Conservation (phyloP, 768 basidiomycete species). For the Tulasnella sp. region DNA sequence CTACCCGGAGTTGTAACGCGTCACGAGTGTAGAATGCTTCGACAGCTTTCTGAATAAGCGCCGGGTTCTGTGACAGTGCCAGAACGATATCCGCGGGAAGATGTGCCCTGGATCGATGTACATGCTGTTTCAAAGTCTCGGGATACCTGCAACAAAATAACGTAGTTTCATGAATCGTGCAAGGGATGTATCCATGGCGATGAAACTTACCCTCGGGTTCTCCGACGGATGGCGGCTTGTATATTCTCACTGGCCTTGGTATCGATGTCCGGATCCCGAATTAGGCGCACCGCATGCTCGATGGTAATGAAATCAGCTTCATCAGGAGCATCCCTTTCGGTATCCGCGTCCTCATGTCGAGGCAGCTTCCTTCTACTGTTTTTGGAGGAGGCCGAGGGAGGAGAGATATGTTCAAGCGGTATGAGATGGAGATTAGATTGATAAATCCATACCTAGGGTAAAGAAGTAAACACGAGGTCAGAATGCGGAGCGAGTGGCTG, state of each 20-base stretch:
- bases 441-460: constrained; percentile 85
- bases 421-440: constrained; percentile 82
- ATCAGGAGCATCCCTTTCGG: constrained; percentile 52
- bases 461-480: constrained; percentile 36
- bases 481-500: background rate
- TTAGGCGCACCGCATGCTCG: constrained; percentile 64
- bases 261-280: constrained; percentile 56
- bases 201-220: constrained; percentile 63
- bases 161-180: background rate
- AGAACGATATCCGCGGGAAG: constrained; percentile 79
- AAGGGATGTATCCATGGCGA: background rate
- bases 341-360: constrained; percentile 53
- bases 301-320: constrained; percentile 58
- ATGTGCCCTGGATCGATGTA: constrained; percentile 77
- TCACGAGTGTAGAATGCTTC: constrained; percentile 97
- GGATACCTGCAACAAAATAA: constrained; percentile 63
- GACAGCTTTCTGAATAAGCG: constrained; percentile 80
- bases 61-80: constrained; percentile 63
- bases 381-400: constrained; percentile 52
- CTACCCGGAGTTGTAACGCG: constrained; percentile 82
- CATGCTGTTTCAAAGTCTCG: constrained; percentile 60
- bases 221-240: constrained; percentile 67
- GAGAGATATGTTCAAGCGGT: constrained; percentile 76
- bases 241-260: constrained; percentile 66
- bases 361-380: constrained; percentile 53